Percentiles rank a stretch among this genome's conserved stretches.
Evolutionary conservation across 768 basidiomycete species (phyloP).

Genomic region (Tylopilus rubrobrunneus): DNA sequence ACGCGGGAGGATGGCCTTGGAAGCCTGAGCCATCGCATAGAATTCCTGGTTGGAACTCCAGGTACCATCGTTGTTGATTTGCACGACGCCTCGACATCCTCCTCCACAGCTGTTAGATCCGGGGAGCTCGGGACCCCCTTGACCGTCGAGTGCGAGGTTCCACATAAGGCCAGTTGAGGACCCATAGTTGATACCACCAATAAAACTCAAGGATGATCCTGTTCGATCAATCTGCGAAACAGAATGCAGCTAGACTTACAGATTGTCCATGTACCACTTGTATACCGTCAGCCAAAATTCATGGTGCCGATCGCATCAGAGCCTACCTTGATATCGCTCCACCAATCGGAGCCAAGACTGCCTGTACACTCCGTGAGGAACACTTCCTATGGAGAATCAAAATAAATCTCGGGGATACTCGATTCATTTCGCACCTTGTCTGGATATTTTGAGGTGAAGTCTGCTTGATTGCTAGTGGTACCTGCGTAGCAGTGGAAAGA

Average conservation of each 20-base stretch:
- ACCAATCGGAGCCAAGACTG: constrained; percentile 67
- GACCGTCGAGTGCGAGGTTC: constrained; percentile 66
- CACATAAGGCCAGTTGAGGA: constrained; percentile 59
- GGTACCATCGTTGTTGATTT: constrained; percentile 59
- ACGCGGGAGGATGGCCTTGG: constrained; percentile 67
- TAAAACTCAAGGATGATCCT: constrained; percentile 28
- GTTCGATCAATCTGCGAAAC: constrained; percentile 21
- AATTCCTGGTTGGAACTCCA: constrained; percentile 74
- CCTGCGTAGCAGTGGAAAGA: constrained; percentile 74
- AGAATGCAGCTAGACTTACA: constrained; percentile 37
- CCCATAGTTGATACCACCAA: constrained; percentile 33
- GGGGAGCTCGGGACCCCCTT: constrained; percentile 61
- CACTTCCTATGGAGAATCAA: constrained; percentile 28
- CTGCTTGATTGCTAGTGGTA: constrained; percentile 46
- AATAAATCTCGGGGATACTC: not conserved
- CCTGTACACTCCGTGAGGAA: constrained; percentile 64
- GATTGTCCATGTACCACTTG: constrained; percentile 68
- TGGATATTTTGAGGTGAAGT: constrained; percentile 54
- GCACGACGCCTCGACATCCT: constrained; percentile 65
- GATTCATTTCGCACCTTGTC: constrained; percentile 37
- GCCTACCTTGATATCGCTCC: constrained; percentile 70
- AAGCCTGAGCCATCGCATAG: constrained; percentile 71
- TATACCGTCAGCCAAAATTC: constrained; percentile 8
- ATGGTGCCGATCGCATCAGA: not conserved
- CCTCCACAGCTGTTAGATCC: constrained; percentile 60